Percentiles rank a stretch among this genome's conserved stretches.
Conservation (phyloP, 768 basidiomycete genomes). For the Coprinopsis strossmayeri region DNA sequence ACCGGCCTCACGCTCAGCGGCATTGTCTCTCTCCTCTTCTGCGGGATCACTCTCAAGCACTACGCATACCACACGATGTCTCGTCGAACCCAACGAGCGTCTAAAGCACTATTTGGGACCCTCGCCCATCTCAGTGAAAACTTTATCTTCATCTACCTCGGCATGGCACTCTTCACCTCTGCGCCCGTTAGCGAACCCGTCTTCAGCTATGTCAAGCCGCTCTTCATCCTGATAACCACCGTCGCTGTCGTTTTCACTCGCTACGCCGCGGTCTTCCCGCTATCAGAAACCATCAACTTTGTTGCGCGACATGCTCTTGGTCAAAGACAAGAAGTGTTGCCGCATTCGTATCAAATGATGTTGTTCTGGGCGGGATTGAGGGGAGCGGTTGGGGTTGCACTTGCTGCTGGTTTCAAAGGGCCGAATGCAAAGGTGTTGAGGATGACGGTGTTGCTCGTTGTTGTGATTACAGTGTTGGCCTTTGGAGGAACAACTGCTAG, state of each 20-base stretch:
- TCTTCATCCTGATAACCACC: slow-evolving; percentile 90
- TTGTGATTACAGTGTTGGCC: slow-evolving; percentile 88
- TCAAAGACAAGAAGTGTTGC: slow-evolving; percentile 83
- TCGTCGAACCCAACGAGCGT: slow-evolving; percentile 84
- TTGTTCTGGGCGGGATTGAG: slow-evolving; percentile 97
- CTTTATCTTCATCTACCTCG: slow-evolving; percentile 99
- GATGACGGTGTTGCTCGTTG: slow-evolving; percentile 92
- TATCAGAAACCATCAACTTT: slow-evolving; percentile 92
- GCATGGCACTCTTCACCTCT: slow-evolving; percentile 91
- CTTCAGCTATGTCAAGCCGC: slow-evolving; percentile 84
- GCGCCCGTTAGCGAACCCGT: slow-evolving; percentile 73
- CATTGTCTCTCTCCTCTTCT: slow-evolving; percentile 96
- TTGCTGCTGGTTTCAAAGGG: slow-evolving; percentile 95
- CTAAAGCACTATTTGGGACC: slow-evolving; percentile 92
- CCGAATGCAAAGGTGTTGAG: slow-evolving; percentile 85
- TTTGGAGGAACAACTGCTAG: slow-evolving; percentile 97
- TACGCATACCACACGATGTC: slow-evolving; percentile 99
- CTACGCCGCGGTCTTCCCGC: slow-evolving; percentile 92
- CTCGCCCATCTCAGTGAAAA: slow-evolving; percentile 95
- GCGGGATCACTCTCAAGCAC: slow-evolving; percentile 98
- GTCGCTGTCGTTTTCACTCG: slow-evolving; percentile 92
- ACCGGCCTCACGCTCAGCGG: slow-evolving; percentile 92
- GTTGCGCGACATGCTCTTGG: slow-evolving; percentile 80
- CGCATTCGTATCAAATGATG: slow-evolving; percentile 99
- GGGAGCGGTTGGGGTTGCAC: slow-evolving; percentile 95